These are phyloP conservation scores for Thelonectria olida DNA, from an alignment of 2,329 filamentous ascomycete species.

Conservation along the genomic window DNA sequence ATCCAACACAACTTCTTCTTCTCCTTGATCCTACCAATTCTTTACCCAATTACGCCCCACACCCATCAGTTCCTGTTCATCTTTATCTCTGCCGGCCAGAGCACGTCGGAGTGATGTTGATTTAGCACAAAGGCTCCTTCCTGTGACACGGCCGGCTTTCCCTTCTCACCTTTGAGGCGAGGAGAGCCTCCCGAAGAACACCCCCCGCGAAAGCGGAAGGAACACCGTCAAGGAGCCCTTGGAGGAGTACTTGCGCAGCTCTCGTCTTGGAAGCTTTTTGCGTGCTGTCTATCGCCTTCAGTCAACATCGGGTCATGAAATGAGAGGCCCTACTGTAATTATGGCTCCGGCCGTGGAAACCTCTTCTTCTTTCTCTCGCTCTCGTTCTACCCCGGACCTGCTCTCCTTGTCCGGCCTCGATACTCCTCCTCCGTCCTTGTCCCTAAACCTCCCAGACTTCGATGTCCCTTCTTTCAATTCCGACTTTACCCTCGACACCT, in stretches of 20 bases:
- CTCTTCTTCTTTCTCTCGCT: slow-evolving; percentile 44
- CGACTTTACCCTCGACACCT: slow-evolving; percentile 58
- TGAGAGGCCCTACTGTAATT: slow-evolving; percentile 48
- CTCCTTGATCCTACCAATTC: slow-evolving; percentile 12
- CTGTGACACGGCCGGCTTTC: slow-evolving; percentile 37
- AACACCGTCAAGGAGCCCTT: slow-evolving; percentile 19
- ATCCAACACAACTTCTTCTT: slow-evolving; percentile 5
- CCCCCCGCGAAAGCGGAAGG: slow-evolving; percentile 19
- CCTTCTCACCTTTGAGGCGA: slow-evolving; percentile 1
- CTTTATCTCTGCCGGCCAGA: slow-evolving; percentile 42
- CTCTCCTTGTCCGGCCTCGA: slow-evolving; percentile 42
- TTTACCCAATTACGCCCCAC: slow-evolving; percentile 4
- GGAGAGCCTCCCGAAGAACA: slow-evolving; percentile 4
- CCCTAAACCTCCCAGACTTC: slow-evolving; percentile 51
- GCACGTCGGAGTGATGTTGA: slow-evolving; percentile 40
- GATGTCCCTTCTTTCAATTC: slow-evolving; percentile 64
- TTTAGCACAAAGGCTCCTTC: slow-evolving; percentile 32
- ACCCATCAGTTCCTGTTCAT: slow-evolving; percentile 15
- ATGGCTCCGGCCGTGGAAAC: slow-evolving; percentile 51
- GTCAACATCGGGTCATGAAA: slow-evolving; percentile 42
- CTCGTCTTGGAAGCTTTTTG: slow-evolving; percentile 30
- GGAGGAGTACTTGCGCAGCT: slow-evolving; percentile 22
- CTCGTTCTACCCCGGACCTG: slow-evolving; percentile 47
- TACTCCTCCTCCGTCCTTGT: slow-evolving; percentile 33
- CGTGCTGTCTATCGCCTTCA: slow-evolving; percentile 8